Evolutionary conservation across 305 asterid genomes (phyloP).

Genomic region (Fraxinus paxiana): DNA sequence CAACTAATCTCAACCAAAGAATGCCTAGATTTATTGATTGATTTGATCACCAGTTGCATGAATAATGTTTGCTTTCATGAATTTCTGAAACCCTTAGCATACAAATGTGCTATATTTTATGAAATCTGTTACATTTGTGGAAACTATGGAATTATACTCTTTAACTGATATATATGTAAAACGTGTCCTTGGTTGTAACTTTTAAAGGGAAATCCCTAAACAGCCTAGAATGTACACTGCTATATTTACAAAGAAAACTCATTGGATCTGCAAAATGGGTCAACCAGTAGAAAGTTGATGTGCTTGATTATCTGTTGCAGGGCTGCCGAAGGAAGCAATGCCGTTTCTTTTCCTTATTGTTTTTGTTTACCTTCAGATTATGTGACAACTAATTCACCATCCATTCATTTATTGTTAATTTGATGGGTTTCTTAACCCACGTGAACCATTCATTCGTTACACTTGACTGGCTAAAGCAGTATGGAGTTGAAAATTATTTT

Average conservation of each 20-base stretch:
- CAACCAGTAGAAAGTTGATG: neutral
- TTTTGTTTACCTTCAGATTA: slow-evolving; percentile 11
- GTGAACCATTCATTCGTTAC: neutral
- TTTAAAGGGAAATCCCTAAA: neutral
- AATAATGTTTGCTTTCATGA: neutral
- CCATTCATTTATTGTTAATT: neutral
- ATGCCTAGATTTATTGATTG: neutral
- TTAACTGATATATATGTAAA: neutral
- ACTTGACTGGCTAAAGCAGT: neutral
- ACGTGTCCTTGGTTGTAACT: neutral
- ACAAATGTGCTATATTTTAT: neutral
- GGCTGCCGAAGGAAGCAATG: slow-evolving; percentile 3
- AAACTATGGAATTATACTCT: neutral
- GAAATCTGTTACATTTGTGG: neutral
- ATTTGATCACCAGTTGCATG: neutral
- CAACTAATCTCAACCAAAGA: neutral
- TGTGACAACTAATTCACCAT: slow-evolving; percentile 1
- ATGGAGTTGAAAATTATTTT: neutral
- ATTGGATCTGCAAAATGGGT: slow-evolving; percentile 2
- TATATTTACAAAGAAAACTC: neutral
- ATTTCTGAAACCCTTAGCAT: neutral
- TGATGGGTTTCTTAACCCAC: neutral
- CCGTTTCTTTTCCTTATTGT: slow-evolving; percentile 13
- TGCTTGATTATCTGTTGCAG: neutral
- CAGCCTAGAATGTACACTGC: neutral